phyloP scores from a whole-genome alignment of 495 filamentous ascomycete genomes.

The Trichoderma virens region DNA sequence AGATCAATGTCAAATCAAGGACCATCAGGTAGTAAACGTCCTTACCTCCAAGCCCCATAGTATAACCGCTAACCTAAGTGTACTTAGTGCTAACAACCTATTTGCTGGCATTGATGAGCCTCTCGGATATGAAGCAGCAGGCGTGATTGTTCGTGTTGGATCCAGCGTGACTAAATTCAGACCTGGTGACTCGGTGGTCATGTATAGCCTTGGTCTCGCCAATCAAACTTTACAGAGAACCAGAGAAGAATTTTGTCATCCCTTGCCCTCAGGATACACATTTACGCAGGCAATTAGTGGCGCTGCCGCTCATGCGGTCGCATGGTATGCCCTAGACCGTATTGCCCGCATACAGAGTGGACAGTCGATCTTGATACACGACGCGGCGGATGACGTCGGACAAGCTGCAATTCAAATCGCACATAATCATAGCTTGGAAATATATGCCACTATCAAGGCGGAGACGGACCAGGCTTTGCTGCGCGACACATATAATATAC shows the following conservation, averaged over 20 bases:
- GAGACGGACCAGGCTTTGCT: constrained; percentile 31
- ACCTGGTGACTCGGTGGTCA: constrained; percentile 43
- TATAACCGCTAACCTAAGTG: too few species aligned
- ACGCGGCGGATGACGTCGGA: constrained; percentile 39
- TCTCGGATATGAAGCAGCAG: background rate
- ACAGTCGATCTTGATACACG: constrained; percentile 45
- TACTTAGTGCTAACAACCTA: too few species aligned
- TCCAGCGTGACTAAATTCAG: constrained; percentile 26
- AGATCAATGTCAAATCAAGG: too few species aligned
- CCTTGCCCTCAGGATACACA: constrained; percentile 21
- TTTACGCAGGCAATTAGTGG: constrained; percentile 26
- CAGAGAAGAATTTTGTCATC: constrained; percentile 11
- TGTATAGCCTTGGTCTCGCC: constrained; percentile 33
- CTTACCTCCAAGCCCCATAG: too few species aligned
- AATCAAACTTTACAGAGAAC: constrained; percentile 25
- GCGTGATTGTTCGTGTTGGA: constrained; percentile 31
- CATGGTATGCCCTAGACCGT: too few species aligned
- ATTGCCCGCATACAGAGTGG: constrained; percentile 22
- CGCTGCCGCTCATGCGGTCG: constrained; percentile 46
- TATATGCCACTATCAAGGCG: constrained; percentile 26
- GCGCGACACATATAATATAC: constrained; percentile 31
- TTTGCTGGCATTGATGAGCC: background rate
- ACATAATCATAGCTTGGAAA: constrained; percentile 32
- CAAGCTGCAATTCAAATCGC: constrained; percentile 43
- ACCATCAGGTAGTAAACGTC: too few species aligned